Conservation (phyloP, 371 early-diverging fungal species). For the Mortierella sp. region DNA sequence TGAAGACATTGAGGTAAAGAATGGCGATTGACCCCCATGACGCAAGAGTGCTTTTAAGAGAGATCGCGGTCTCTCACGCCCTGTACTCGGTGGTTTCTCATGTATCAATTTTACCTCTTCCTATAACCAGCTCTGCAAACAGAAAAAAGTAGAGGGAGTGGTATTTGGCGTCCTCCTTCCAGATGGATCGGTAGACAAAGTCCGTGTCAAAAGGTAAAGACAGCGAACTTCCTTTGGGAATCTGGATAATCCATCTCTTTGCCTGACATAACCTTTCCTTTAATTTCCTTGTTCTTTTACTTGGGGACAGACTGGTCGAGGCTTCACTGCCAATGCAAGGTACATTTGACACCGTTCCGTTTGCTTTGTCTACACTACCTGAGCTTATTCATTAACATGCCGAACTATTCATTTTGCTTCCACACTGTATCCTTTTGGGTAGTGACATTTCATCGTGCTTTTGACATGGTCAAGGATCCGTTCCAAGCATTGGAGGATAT, state of each 20-base stretch:
- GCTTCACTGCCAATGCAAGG: conserved; percentile 62
- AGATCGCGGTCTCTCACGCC: too few species aligned
- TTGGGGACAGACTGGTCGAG: conserved; percentile 53
- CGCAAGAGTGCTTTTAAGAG: not conserved
- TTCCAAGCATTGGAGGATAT: conserved; percentile 62
- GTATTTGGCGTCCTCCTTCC: conserved; percentile 65
- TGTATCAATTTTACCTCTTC: not conserved
- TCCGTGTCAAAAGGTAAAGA: conserved; percentile 43
- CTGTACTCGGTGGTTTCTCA: not conserved
- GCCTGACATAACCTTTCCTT: not conserved
- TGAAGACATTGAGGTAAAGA: conserved; percentile 52
- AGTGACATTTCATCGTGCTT: conserved; percentile 75
- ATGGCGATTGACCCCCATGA: not conserved
- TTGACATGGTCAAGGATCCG: conserved; percentile 67
- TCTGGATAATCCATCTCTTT: not conserved
- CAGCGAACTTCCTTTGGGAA: not conserved
- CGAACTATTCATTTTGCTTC: too few species aligned
- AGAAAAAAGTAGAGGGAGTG: conserved; percentile 61
- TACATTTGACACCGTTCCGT: not conserved
- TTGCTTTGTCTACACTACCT: not conserved
- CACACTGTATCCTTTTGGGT: not conserved
- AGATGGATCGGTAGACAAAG: conserved; percentile 62
- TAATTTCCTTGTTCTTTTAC: conserved; percentile 1
- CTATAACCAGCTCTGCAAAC: conserved; percentile 43
- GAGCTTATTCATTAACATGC: too few species aligned